phyloP scores from a whole-genome alignment of 2,329 filamentous ascomycete genomes.

The Xylaria sp. region DNA sequence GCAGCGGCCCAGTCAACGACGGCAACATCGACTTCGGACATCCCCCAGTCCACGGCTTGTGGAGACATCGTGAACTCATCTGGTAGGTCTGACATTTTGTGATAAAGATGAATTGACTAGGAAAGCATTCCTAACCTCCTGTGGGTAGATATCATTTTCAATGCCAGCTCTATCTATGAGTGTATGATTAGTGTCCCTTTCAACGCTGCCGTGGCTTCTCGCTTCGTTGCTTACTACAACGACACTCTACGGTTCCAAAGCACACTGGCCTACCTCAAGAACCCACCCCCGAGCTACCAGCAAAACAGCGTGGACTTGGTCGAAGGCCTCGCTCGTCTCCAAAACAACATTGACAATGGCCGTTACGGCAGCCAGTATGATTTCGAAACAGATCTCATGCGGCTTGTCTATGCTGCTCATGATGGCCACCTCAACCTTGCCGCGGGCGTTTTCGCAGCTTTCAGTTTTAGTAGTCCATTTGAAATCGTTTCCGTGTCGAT shows the following conservation, averaged over 20 bases:
- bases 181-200: slow-evolving; percentile 60
- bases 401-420: slow-evolving; percentile 49
- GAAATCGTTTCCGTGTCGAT: background rate
- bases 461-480: slow-evolving; percentile 48
- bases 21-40: background rate
- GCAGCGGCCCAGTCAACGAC: background rate
- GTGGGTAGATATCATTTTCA: slow-evolving; percentile 21
- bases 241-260: slow-evolving; percentile 58
- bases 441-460: slow-evolving; percentile 47
- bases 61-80: slow-evolving; percentile 19
- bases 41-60: slow-evolving; percentile 14
- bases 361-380: slow-evolving; percentile 52
- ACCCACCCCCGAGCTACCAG: slow-evolving; percentile 55
- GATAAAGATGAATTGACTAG: background rate
- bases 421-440: slow-evolving; percentile 52
- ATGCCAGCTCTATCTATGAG: slow-evolving; percentile 48
- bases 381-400: slow-evolving; percentile 51
- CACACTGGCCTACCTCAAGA: slow-evolving; percentile 49
- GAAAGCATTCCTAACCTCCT: no score
- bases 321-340: slow-evolving; percentile 40
- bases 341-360: slow-evolving; percentile 44
- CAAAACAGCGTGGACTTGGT: slow-evolving; percentile 51
- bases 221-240: slow-evolving; percentile 58
- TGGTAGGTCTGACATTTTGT: background rate
- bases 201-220: slow-evolving; percentile 55